Percentiles rank a stretch among this genome's conserved stretches.
Evolutionary conservation across 176 grass and related monocot genomes (phyloP).

Genomic region (Juncus inflexus): DNA sequence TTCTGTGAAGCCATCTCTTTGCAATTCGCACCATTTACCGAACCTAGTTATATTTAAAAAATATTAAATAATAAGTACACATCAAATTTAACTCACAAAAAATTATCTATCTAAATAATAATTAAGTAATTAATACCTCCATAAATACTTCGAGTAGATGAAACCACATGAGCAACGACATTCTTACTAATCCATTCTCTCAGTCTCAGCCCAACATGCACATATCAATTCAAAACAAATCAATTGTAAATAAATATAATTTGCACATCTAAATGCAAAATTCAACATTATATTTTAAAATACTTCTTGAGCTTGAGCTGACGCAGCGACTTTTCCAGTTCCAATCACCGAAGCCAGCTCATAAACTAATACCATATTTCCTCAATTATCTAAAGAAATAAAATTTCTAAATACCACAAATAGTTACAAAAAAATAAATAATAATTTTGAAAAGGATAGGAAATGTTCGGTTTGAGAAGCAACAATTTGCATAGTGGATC

Average conservation of each 20-base stretch:
- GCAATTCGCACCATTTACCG: conserved; percentile 70
- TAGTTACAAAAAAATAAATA: conserved; percentile 8
- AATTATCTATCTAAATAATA: not conserved
- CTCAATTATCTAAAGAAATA: conserved; percentile 44
- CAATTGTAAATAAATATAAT: conserved; percentile 5
- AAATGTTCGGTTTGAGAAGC: conserved; percentile 68
- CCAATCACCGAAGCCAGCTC: conserved; percentile 94
- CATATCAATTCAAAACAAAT: conserved; percentile 31
- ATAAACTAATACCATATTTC: conserved; percentile 77
- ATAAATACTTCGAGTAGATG: conserved; percentile 77
- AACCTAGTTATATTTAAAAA: conserved; percentile 37
- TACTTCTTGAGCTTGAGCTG: conserved; percentile 81
- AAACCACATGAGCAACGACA: conserved; percentile 59
- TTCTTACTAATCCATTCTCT: conserved; percentile 61
- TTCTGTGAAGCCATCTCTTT: conserved; percentile 48
- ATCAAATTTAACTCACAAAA: not conserved
- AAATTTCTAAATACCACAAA: conserved; percentile 3
- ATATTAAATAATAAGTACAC: not conserved
- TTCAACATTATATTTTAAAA: not conserved
- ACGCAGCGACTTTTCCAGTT: conserved; percentile 78
- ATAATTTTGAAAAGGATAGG: not conserved
- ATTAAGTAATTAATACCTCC: conserved; percentile 47
- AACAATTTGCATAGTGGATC: conserved; percentile 64
- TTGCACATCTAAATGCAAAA: conserved; percentile 10
- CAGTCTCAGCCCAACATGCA: conserved; percentile 44